These are phyloP conservation scores for Mrakia frigida DNA, from an alignment of 768 basidiomycete species.

Conservation along the genomic window DNA sequence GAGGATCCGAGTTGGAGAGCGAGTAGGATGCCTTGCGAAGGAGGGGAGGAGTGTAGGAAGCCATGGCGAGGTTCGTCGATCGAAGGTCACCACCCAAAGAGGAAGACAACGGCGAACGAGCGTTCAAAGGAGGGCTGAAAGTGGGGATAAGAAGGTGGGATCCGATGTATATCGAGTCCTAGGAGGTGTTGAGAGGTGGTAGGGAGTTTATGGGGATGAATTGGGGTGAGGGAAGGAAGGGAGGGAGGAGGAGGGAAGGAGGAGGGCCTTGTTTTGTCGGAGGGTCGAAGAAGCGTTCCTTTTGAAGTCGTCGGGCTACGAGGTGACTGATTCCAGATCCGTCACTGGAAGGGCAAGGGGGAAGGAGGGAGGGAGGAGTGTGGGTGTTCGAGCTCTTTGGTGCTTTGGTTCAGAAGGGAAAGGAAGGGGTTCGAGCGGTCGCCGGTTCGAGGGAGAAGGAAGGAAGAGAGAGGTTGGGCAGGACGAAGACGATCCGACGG, in stretches of 20 bases:
- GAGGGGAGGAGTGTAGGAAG: background rate
- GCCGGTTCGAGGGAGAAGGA: no score
- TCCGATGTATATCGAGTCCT: background rate
- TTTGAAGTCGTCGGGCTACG: background rate
- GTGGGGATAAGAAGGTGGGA: background rate
- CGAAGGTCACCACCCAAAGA: background rate
- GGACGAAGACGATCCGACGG: no score
- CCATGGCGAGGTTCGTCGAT: background rate
- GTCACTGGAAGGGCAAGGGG: background rate
- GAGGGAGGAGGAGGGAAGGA: background rate
- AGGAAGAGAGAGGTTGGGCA: background rate
- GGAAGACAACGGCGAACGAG: background rate
- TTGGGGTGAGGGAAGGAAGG: background rate
- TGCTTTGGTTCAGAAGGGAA: background rate
- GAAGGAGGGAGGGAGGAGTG: background rate
- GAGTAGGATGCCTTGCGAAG: slow-evolving; percentile 5
- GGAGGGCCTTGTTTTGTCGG: slow-evolving; percentile 3
- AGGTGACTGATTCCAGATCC: slow-evolving; percentile 19
- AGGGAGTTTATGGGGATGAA: background rate
- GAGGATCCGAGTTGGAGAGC: slow-evolving; percentile 12
- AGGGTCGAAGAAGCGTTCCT: background rate
- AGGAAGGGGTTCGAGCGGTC: slow-evolving; percentile 1
- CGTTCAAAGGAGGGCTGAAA: background rate
- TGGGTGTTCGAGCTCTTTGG: background rate
- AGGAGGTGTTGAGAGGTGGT: background rate